A percentile compares a stretch with the other conserved stretches of the same genome.
Evolutionary conservation across 495 filamentous ascomycete genomes (phyloP).

Genomic region (Jackrogersella minutella): DNA sequence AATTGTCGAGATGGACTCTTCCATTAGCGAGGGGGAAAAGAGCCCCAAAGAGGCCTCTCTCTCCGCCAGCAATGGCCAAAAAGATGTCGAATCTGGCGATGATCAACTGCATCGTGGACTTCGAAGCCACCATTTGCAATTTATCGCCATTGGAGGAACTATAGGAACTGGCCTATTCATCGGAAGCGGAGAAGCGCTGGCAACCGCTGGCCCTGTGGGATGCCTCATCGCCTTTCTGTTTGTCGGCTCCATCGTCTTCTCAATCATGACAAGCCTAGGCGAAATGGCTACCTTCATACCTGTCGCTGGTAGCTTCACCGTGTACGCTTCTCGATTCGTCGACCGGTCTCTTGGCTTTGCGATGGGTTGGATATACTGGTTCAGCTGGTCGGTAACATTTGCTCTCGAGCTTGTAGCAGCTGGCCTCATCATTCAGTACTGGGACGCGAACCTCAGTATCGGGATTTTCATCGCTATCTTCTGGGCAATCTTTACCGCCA

Average conservation of each 20-base stretch:
- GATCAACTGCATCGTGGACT: conserved; percentile 44
- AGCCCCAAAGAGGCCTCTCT: conserved; percentile 13
- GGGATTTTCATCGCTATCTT: conserved; percentile 81
- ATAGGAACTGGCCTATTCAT: conserved; percentile 82
- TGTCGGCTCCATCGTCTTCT: conserved; percentile 70
- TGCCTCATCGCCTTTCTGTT: conserved; percentile 75
- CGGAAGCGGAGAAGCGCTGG: conserved; percentile 70
- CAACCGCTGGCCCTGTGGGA: conserved; percentile 68
- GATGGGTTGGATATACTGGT: conserved; percentile 73
- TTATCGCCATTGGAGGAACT: conserved; percentile 73
- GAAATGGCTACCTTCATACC: conserved; percentile 82
- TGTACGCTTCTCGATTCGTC: conserved; percentile 76
- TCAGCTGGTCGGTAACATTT: conserved; percentile 66
- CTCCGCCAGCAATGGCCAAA: conserved; percentile 33
- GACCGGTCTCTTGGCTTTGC: conserved; percentile 80
- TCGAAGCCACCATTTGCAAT: conserved; percentile 63
- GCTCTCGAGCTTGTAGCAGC: conserved; percentile 80
- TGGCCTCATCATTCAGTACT: conserved; percentile 77
- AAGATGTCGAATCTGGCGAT: conserved; percentile 39
- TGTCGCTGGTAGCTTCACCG: conserved; percentile 76
- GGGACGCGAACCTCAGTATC: conserved; percentile 63
- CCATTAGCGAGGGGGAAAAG: conserved; percentile 32
- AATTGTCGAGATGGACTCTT: conserved; percentile 28
- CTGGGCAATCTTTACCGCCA: conserved; percentile 69
- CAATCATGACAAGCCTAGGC: conserved; percentile 63